Evolutionary conservation across 1,284 basidiomycete species (phyloP).

Genomic region (Cutaneotrichosporon dermatis): DNA sequence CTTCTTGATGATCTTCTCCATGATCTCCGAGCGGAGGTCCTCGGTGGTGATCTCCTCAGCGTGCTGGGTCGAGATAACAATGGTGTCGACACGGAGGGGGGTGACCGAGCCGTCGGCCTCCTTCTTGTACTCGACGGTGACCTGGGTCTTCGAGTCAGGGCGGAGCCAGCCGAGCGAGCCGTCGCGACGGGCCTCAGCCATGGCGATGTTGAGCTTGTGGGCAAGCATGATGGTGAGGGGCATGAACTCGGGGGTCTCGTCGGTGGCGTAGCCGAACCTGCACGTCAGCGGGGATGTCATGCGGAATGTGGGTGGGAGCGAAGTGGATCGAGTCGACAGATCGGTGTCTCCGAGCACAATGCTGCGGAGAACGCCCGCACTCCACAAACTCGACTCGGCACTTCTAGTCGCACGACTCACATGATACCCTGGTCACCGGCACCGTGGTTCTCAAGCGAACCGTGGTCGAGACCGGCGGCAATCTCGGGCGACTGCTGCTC

Average conservation of each 20-base stretch:
- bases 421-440: slow-evolving; percentile 99
- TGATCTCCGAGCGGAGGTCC: slow-evolving; percentile 81
- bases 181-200: slow-evolving; percentile 85
- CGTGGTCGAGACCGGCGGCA: slow-evolving; percentile 97
- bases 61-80: slow-evolving; percentile 98
- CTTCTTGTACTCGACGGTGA: slow-evolving; percentile 99
- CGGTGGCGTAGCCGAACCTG: slow-evolving; percentile 94
- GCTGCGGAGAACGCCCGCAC: too few relatives aligned
- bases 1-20: slow-evolving; percentile 90
- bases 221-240: slow-evolving; percentile 94
- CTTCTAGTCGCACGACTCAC: slow-evolving; percentile 47
- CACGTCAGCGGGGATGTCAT: too few relatives aligned
- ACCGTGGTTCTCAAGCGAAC: slow-evolving; percentile 88
- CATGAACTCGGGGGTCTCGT: slow-evolving; percentile 98
- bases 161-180: slow-evolving; percentile 87
- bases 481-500: slow-evolving; percentile 99
- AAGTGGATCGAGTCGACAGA: too few relatives aligned
- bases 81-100: slow-evolving; percentile 93
- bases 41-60: slow-evolving; percentile 94
- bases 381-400: too few relatives aligned
- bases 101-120: slow-evolving; percentile 77
- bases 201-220: slow-evolving; percentile 95
- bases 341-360: too few relatives aligned
- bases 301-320: too few relatives aligned
- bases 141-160: slow-evolving; percentile 98